Percentiles rank a stretch among this genome's conserved stretches.
Conservation (phyloP, 345 rosid species). For the Euclidium syriacum region DNA sequence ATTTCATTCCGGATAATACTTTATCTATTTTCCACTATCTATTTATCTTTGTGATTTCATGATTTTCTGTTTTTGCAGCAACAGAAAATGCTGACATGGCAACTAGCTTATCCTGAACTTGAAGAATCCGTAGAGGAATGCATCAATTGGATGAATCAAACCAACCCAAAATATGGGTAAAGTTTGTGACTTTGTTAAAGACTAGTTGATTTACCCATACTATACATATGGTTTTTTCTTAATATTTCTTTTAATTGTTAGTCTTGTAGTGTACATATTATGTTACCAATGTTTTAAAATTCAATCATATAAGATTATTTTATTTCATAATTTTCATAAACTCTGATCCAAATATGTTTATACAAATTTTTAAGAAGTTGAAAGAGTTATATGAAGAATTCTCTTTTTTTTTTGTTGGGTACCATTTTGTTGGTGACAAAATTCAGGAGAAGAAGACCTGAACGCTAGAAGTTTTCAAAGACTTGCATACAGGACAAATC, state of each 20-base stretch:
- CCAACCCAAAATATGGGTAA: too few relatives aligned
- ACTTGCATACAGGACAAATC: conserved; percentile 56
- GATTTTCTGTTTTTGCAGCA: conserved; percentile 55
- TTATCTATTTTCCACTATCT: too few relatives aligned
- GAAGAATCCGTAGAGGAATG: not conserved
- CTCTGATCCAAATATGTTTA: not conserved
- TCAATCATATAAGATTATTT: too few relatives aligned
- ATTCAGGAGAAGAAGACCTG: conserved; percentile 40
- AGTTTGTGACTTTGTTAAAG: too few relatives aligned
- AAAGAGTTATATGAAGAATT: not conserved
- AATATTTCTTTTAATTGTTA: too few relatives aligned
- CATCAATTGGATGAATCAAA: not conserved
- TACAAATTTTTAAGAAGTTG: not conserved
- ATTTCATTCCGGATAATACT: too few relatives aligned
- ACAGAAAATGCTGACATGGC: conserved; percentile 74
- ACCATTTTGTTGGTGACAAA: not conserved
- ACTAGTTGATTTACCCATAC: too few relatives aligned
- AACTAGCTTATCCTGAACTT: conserved; percentile 79
- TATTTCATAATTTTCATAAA: not conserved
- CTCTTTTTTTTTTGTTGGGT: not conserved
- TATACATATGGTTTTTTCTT: too few relatives aligned
- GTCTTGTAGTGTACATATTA: too few relatives aligned
- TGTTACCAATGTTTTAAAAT: too few relatives aligned
- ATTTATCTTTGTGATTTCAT: too few relatives aligned
- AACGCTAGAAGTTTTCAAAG: conserved; percentile 50